A percentile compares a stretch with the other conserved stretches of the same genome.
Conservation (phyloP, 2,329 filamentous ascomycete species). For the Alternaria burnsii region DNA sequence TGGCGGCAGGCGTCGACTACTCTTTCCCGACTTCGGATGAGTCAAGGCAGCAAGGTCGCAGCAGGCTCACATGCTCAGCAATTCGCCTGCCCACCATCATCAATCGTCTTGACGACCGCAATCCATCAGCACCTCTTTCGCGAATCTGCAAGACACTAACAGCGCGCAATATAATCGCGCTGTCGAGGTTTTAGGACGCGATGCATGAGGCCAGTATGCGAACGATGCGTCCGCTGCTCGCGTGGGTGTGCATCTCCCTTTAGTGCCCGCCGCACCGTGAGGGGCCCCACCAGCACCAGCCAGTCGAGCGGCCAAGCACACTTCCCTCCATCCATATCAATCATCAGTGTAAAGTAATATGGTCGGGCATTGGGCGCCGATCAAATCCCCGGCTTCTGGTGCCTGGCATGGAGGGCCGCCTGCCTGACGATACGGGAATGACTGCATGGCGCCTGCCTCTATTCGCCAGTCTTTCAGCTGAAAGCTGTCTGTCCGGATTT, state of each 20-base stretch:
- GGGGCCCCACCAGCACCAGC: conserved; percentile 23
- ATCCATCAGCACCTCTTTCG: conserved; percentile 2
- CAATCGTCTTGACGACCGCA: background rate
- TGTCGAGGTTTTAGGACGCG: conserved; percentile 15
- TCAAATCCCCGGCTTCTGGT: conserved; percentile 29
- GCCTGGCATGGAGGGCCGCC: conserved; percentile 28
- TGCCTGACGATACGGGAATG: conserved; percentile 18
- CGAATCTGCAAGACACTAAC: conserved; percentile 16
- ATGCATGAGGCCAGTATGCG: conserved; percentile 21
- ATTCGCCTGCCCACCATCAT: conserved; percentile 8
- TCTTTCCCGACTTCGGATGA: conserved; percentile 28
- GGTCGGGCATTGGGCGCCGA: conserved; percentile 37
- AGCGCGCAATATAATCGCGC: conserved; percentile 7
- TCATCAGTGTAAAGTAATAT: conserved; percentile 27
- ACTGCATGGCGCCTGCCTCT: conserved; percentile 35
- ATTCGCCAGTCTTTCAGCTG: conserved; percentile 19
- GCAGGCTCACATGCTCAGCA: conserved; percentile 25
- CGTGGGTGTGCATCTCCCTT: conserved; percentile 29
- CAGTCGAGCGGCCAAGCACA: conserved; percentile 29
- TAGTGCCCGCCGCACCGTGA: conserved; percentile 24
- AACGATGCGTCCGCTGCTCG: conserved; percentile 25
- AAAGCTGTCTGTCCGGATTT: conserved; percentile 5
- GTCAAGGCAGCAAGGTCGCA: conserved; percentile 37
- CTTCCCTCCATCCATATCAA: conserved; percentile 24
- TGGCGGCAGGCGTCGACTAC: conserved; percentile 7